A percentile compares a stretch with the other conserved stretches of the same genome.
Conservation (phyloP, 495 filamentous ascomycete genomes). For the Pseudomonodictys pantanalensis region DNA sequence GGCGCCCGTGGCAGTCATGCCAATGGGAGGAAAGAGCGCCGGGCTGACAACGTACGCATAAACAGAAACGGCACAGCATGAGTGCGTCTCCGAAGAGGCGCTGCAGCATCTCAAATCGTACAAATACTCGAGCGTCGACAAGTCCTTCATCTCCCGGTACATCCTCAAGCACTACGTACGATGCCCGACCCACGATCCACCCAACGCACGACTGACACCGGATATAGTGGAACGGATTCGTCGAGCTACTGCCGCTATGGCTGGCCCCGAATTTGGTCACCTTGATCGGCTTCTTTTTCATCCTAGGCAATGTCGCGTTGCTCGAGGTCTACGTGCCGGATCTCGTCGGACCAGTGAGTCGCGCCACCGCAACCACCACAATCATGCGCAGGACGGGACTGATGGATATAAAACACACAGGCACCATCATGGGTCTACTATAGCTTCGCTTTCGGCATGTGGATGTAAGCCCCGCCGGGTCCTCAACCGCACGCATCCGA, state of each 20-base stretch:
- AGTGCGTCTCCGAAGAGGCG: slow-evolving; percentile 66
- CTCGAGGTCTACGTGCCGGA: slow-evolving; percentile 85
- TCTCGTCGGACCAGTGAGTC: slow-evolving; percentile 78
- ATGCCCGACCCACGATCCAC: slow-evolving; percentile 14
- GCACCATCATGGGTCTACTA: slow-evolving; percentile 90
- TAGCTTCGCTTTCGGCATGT: slow-evolving; percentile 88
- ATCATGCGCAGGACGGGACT: not conserved
- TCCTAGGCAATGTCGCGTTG: slow-evolving; percentile 78
- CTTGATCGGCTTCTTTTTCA: slow-evolving; percentile 90
- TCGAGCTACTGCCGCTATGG: slow-evolving; percentile 89
- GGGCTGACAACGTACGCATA: slow-evolving; percentile 2
- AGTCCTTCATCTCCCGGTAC: slow-evolving; percentile 89
- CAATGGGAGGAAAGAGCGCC: not conserved
- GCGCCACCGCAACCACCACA: not conserved
- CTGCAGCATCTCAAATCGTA: slow-evolving; percentile 85
- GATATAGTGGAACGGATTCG: slow-evolving; percentile 91
- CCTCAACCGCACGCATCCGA: not conserved
- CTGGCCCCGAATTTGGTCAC: slow-evolving; percentile 97
- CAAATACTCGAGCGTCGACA: slow-evolving; percentile 96
- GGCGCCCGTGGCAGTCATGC: not conserved
- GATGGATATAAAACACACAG: slow-evolving; percentile 41
- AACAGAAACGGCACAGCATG: slow-evolving; percentile 48
- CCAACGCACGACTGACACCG: slow-evolving; percentile 21
- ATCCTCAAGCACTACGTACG: slow-evolving; percentile 93
- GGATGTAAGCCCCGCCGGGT: slow-evolving; percentile 61